These are phyloP conservation scores for Firmiana major DNA, from an alignment of 345 rosid genomes.

Conservation along the genomic window DNA sequence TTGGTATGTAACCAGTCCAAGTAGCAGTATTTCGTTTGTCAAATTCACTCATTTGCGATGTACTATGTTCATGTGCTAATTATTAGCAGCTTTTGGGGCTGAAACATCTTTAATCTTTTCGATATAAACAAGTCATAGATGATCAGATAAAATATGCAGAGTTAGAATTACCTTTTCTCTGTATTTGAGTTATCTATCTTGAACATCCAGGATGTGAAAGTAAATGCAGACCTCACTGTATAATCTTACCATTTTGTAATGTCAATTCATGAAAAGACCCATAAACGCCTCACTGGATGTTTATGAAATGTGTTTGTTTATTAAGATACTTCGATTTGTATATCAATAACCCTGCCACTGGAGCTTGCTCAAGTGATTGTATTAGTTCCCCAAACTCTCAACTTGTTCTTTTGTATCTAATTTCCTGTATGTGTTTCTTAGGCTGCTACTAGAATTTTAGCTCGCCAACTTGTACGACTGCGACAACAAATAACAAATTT, in stretches of 20 bases:
- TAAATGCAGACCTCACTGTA: background rate
- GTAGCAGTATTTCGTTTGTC: background rate
- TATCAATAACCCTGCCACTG: background rate
- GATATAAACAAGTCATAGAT: background rate
- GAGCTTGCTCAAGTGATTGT: background rate
- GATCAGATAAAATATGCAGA: background rate
- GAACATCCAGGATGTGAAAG: background rate
- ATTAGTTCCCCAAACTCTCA: background rate
- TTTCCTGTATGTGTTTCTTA: constrained; percentile 22
- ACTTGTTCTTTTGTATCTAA: background rate
- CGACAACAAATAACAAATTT: constrained; percentile 91
- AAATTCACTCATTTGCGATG: background rate
- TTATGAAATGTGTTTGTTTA: background rate
- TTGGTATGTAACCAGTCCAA: background rate
- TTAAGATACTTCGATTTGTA: too few species aligned
- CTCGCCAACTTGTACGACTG: constrained; percentile 85
- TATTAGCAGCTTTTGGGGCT: background rate
- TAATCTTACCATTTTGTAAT: too few species aligned
- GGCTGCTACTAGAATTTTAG: constrained; percentile 91
- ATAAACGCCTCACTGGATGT: background rate
- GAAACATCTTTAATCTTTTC: background rate
- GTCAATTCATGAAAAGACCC: background rate
- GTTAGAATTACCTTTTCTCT: background rate
- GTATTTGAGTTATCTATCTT: background rate
- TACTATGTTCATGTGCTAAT: background rate